Base-by-base conservation (phyloP, 106 monocot genomes). In the Acorus gramineus region DNA sequence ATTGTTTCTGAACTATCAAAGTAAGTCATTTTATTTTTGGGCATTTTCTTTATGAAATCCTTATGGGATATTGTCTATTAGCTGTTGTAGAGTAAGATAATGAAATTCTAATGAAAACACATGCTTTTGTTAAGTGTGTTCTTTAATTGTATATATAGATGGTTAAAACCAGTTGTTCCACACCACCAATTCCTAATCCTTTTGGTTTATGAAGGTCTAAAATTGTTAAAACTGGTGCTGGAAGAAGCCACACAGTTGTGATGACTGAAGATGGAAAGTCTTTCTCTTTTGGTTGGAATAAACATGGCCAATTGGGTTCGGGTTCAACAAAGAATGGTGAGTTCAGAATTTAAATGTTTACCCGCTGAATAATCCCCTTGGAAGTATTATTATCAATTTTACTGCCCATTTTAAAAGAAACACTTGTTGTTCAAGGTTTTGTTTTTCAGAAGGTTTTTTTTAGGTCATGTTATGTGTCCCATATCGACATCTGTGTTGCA, bases 241-340 rank as follows among this genome's bases (percentile, higher is more conserved):
- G 98, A 65, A 88, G 79, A 67, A 85, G 77, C 67, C 98, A 98
- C 52, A 92, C 92, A 9, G 88, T 98, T 13, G 88, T 92, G 49
- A 81, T 98, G 55, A 89, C 85, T 66, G 98, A 92, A 50, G 98
- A 98, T 69, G 84, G 88, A 10, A 81, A 86, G 70, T 88, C 92
- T 2, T 89, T 89, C 68, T 54, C 92, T 50, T 92, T 98, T 80
- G 98, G 98, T 56, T 63, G 71, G 76, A 98, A 98, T 74, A 98
- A 98, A 63, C 81, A 92, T 58, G 98, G 98, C 11, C 98, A 98
- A 61, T 69, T 98, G 59, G 98, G 98, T 42, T 73, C 85, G 7
- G 98, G 92, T 60, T 92, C 98, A 11, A 4, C 48, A 56, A 85
- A 73, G 61, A 92, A 73, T 71, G 98, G 98, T 92, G 53, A 57